These are phyloP conservation scores for Alternaria gansuensis DNA, from an alignment of 2,329 filamentous ascomycete genomes.

Conservation along the genomic window DNA sequence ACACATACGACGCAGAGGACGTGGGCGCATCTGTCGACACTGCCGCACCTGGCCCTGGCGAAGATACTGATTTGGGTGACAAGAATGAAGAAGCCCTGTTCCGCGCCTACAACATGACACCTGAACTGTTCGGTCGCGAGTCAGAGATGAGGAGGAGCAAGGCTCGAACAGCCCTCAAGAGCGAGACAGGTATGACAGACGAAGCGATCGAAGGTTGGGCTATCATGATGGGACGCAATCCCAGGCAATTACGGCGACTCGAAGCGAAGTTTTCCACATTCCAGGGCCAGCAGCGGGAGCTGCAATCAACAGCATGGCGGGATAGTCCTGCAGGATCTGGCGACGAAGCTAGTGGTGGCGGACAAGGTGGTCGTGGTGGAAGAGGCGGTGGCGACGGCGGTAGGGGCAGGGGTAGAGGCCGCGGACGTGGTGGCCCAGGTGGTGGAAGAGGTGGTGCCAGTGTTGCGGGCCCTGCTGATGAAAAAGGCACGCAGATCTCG, in stretches of 20 bases:
- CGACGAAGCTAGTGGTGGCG: slow-evolving; percentile 58
- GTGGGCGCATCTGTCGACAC: slow-evolving; percentile 88
- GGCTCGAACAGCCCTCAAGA: slow-evolving; percentile 70
- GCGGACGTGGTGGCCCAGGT: slow-evolving; percentile 45
- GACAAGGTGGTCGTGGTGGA: slow-evolving; percentile 59
- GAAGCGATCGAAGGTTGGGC: slow-evolving; percentile 95
- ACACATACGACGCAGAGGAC: slow-evolving; percentile 93
- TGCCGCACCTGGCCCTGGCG: slow-evolving; percentile 58
- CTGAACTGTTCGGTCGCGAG: slow-evolving; percentile 75
- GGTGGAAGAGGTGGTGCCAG: slow-evolving; percentile 56
- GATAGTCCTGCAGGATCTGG: slow-evolving; percentile 63
- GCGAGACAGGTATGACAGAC: slow-evolving; percentile 87
- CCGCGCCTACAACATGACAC: slow-evolving; percentile 71
- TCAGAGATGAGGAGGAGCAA: slow-evolving; percentile 72
- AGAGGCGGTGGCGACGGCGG: slow-evolving; percentile 54
- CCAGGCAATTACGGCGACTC: slow-evolving; percentile 71
- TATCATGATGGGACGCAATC: slow-evolving; percentile 80
- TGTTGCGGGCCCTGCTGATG: slow-evolving; percentile 70
- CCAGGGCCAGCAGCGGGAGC: slow-evolving; percentile 69
- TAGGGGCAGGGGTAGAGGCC: slow-evolving; percentile 49
- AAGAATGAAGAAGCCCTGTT: slow-evolving; percentile 77
- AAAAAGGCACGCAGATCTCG: slow-evolving; percentile 75
- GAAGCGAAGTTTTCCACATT: slow-evolving; percentile 75
- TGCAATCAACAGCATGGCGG: slow-evolving; percentile 71
- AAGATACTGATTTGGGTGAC: slow-evolving; percentile 65